phyloP scores from a whole-genome alignment of 352 stramenopile genomes.

The Phytophthora citrophthora region DNA sequence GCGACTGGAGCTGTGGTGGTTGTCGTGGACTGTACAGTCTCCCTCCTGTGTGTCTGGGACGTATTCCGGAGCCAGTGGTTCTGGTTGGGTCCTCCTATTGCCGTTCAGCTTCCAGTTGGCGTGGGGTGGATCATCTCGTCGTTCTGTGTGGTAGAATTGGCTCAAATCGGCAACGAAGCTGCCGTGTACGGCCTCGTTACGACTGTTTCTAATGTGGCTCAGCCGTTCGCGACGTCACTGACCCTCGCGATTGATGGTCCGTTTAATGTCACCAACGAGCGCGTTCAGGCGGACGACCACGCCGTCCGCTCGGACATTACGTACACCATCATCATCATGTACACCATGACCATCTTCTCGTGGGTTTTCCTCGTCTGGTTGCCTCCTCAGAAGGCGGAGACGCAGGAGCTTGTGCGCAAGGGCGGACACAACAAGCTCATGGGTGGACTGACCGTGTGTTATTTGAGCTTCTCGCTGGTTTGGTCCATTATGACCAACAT shows the following conservation, averaged over 20 bases:
- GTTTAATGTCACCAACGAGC: conserved; percentile 34
- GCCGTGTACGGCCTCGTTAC: conserved; percentile 33
- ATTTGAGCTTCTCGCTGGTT: conserved; percentile 32
- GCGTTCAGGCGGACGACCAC: conserved; percentile 24
- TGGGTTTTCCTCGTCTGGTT: conserved; percentile 43
- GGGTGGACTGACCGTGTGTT: conserved; percentile 31
- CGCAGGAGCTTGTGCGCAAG: conserved; percentile 37
- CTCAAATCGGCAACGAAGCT: conserved; percentile 24
- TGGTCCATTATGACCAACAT: conserved; percentile 45
- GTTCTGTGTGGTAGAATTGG: conserved; percentile 29
- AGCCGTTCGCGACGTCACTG: conserved; percentile 28
- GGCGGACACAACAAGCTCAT: conserved; percentile 34
- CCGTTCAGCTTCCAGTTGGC: conserved; percentile 44
- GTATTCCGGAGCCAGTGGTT: conserved; percentile 42
- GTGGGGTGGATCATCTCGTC: conserved; percentile 49
- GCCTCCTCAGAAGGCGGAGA: conserved; percentile 40
- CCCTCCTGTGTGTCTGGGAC: conserved; percentile 37
- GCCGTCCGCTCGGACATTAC: conserved; percentile 26
- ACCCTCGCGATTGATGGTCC: conserved; percentile 27
- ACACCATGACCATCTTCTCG: conserved; percentile 37
- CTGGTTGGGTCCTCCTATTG: conserved; percentile 38
- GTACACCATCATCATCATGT: conserved; percentile 39
- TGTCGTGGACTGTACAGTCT: conserved; percentile 18
- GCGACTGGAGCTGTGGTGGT: conserved; percentile 26
- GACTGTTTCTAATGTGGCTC: conserved; percentile 24